These are phyloP conservation scores for Apiospora sp. DNA, from an alignment of 2,329 filamentous ascomycete species.

Conservation along the genomic window DNA sequence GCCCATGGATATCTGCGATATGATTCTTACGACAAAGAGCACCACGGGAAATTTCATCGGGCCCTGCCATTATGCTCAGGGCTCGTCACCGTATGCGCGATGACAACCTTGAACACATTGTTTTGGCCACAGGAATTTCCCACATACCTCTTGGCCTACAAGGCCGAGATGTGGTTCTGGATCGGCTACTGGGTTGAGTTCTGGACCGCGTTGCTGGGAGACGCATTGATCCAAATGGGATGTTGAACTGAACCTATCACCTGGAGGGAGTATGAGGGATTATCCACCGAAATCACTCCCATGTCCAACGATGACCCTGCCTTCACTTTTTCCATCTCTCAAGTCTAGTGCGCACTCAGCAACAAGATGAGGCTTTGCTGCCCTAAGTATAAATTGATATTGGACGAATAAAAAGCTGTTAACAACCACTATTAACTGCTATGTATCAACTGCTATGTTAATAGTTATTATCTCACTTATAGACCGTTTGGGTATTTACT, in stretches of 20 bases:
- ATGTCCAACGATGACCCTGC: background rate
- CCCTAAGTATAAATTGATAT: background rate
- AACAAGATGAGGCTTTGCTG: background rate
- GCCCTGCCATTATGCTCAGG: background rate
- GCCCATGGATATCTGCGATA: background rate
- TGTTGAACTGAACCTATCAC: background rate
- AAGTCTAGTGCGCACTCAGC: too few species aligned
- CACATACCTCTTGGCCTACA: background rate
- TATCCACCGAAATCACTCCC: background rate
- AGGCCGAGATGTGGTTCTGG: background rate
- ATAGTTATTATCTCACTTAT: too few species aligned
- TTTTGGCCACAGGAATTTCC: background rate
- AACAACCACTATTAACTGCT: too few species aligned
- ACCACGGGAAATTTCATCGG: background rate
- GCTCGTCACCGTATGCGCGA: background rate
- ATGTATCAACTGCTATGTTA: too few species aligned
- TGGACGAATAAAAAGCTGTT: too few species aligned
- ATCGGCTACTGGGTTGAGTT: background rate
- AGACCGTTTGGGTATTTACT: too few species aligned
- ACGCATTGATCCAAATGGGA: background rate
- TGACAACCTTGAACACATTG: background rate
- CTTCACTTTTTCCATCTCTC: too few species aligned
- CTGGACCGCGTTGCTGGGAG: background rate
- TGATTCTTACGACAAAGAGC: background rate
- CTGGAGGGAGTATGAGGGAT: background rate